Conservation (phyloP, 2,329 filamentous ascomycete genomes). For the Podosphaera fusca region DNA sequence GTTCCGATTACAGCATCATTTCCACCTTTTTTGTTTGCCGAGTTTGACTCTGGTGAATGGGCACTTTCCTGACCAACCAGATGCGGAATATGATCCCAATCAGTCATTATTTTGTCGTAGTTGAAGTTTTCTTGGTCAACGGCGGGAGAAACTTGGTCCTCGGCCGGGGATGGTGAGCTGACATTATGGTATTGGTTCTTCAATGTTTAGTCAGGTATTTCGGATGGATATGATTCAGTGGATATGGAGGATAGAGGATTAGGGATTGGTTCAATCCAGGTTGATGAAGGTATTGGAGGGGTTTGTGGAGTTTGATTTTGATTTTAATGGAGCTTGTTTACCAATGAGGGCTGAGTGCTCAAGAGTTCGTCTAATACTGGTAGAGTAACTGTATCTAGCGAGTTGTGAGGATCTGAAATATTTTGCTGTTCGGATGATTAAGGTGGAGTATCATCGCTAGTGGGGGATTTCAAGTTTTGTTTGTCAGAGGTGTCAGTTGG, state of each 20-base stretch:
- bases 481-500: not conserved
- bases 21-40: not conserved
- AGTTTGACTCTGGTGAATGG: too few relatives aligned
- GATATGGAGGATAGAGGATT: not conserved
- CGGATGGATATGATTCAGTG: not conserved
- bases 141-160: not conserved
- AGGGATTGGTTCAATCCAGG: not conserved
- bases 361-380: not conserved
- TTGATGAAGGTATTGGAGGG: not conserved
- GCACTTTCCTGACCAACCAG: not conserved
- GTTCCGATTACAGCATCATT: not conserved
- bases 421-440: not conserved
- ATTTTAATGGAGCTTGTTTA: not conserved
- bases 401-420: not conserved
- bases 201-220: not conserved
- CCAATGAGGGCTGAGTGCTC: not conserved
- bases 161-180: not conserved
- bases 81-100: not conserved
- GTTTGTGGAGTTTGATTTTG: not conserved
- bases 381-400: not conserved
- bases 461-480: not conserved
- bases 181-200: not conserved
- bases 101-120: not conserved
- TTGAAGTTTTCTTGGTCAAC: not conserved
- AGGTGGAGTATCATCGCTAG: not conserved